These are phyloP conservation scores for Trifolium repens DNA, from an alignment of 306 rosid species.

Conservation along the genomic window DNA sequence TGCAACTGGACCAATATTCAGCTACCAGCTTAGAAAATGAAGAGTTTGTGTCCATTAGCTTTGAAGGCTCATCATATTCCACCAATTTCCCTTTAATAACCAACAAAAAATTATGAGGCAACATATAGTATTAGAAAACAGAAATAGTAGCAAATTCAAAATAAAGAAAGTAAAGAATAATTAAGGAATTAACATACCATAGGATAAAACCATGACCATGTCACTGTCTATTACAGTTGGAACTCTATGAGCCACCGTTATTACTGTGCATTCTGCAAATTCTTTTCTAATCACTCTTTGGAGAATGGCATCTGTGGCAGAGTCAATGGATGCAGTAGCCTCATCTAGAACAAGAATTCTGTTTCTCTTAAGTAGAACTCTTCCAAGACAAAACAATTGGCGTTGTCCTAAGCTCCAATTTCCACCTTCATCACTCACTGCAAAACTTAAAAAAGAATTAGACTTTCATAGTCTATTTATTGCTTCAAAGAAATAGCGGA, in stretches of 20 bases:
- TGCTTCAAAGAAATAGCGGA: too few species aligned
- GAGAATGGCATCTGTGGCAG: constrained; percentile 68
- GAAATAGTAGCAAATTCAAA: neutral
- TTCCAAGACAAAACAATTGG: constrained; percentile 81
- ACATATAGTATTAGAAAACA: neutral
- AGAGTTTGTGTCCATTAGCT: constrained; percentile 63
- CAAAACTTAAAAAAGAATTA: constrained; percentile 9
- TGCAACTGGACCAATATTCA: constrained; percentile 82
- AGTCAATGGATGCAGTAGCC: constrained; percentile 85
- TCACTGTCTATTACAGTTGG: constrained; percentile 85
- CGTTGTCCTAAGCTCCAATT: constrained; percentile 88
- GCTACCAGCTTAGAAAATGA: constrained; percentile 78
- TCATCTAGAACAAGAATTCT: constrained; percentile 79
- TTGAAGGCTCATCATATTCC: constrained; percentile 79
- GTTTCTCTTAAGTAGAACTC: constrained; percentile 75
- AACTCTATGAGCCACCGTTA: constrained; percentile 81
- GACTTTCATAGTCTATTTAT: neutral
- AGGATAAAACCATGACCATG: constrained; percentile 85
- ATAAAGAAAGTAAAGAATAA: neutral
- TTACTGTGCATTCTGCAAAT: constrained; percentile 72
- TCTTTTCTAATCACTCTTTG: constrained; percentile 70
- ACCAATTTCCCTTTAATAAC: constrained; percentile 58
- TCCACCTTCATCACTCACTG: constrained; percentile 88
- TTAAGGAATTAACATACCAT: constrained; percentile 50
- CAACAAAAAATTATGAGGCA: neutral